Evolutionary conservation across 2,329 filamentous ascomycete species (phyloP).

Genomic region (Trichoderma simmonsii): DNA sequence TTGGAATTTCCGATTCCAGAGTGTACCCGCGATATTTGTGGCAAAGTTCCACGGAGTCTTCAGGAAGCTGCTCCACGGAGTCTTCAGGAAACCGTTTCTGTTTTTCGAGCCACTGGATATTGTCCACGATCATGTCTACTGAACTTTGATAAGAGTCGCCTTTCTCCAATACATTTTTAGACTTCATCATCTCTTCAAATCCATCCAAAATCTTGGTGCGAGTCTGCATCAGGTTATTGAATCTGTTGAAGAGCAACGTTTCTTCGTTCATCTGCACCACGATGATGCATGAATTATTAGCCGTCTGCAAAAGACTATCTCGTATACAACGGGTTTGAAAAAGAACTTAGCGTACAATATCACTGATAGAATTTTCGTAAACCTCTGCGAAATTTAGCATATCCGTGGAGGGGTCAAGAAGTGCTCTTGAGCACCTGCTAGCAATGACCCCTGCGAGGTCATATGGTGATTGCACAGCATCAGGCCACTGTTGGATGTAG

Average conservation of each 20-base stretch:
- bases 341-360: neutral
- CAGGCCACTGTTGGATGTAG: neutral
- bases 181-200: neutral
- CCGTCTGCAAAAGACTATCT: neutral
- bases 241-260: neutral
- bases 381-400: neutral
- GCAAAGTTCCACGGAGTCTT: neutral
- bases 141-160: neutral
- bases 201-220: neutral
- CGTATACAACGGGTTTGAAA: no score
- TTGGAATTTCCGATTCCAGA: neutral
- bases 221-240: neutral
- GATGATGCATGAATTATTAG: neutral
- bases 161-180: accelerated
- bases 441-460: neutral
- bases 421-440: neutral
- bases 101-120: neutral
- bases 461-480: neutral
- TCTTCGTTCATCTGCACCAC: neutral
- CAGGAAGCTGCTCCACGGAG: neutral
- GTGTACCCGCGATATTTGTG: neutral
- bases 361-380: neutral
- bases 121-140: neutral
- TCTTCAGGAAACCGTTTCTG: neutral
- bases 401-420: neutral